Evolutionary conservation across 441 rosid genomes (phyloP), one percentile per base, ranked within the genome.

Genomic region (Arabidopsis lyrata): DNA sequence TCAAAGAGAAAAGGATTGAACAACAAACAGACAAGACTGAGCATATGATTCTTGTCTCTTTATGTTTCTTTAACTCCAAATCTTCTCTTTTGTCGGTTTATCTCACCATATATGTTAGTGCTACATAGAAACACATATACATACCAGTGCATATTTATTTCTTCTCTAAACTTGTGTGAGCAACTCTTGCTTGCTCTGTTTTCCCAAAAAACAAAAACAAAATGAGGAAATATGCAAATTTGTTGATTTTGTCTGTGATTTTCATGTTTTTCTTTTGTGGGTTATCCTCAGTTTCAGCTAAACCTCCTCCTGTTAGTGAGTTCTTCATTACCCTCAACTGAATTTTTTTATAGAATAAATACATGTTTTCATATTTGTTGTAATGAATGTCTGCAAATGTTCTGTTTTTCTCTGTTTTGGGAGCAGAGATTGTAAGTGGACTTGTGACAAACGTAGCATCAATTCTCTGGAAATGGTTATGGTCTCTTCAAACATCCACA

Each of bases 241-340:
- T 68, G 10, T 6, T 72, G 61, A 83, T 65, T 76, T 64, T 77
- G 62, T 60, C 81, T 76, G 77, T 94, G 66, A 70, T 86, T 55
- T 73, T 79, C 32, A 44, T 77, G 68, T 22, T 87, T 81, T 81
- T 90, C 50, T 72, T 81, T 47, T 66, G 70, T 79, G 89, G 90
- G 52, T 76, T 86, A 66, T 86, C 96, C 47, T 81, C 96, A 48
- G 93, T 84, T 80, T 86, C 89, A 48, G 90, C 96, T 56, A 76
- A 87, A 58, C 85, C 94, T 72, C 97, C 96, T 79, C 97, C 97
- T 74, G 88, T 82, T 64, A 85, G 97, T 88, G 62, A 84, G 94
- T 82, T 36, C 22, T 34, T 66, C 34, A 36, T 2, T 22, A 27
- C 68, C 50, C 59, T 71, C 69, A 4, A 39, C 2, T 44, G 36